phyloP scores from a whole-genome alignment of 1,139 yeast genomes.

The Diutina scorzettiae region DNA sequence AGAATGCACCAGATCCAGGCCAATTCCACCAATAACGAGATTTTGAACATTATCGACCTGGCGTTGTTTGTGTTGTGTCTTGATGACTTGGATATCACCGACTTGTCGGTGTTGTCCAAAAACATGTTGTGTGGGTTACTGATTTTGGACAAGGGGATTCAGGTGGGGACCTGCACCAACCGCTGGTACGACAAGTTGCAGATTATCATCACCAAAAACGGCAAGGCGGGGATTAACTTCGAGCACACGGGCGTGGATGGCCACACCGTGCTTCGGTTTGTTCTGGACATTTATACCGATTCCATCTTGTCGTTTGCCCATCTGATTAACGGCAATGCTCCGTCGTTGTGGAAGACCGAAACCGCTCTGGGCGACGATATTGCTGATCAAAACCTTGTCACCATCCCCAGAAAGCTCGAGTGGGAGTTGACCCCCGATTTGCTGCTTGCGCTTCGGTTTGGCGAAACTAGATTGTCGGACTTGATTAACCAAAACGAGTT shows the following conservation, averaged over 20 bases:
- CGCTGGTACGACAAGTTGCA: slow-evolving; percentile 93
- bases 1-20: slow-evolving; percentile 35
- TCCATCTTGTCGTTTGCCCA: slow-evolving; percentile 79
- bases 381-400: slow-evolving; percentile 26
- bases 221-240: slow-evolving; percentile 86
- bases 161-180: slow-evolving; percentile 88
- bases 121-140: slow-evolving; percentile 83
- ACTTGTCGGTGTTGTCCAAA: slow-evolving; percentile 58
- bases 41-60: slow-evolving; percentile 61
- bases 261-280: slow-evolving; percentile 81
- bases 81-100: slow-evolving; percentile 62
- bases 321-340: slow-evolving; percentile 70
- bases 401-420: slow-evolving; percentile 77
- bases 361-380: slow-evolving; percentile 8
- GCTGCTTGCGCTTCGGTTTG: slow-evolving; percentile 72
- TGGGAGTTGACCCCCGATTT: slow-evolving; percentile 77
- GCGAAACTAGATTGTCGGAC: slow-evolving; percentile 82
- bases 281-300: slow-evolving; percentile 84
- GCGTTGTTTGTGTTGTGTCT: slow-evolving; percentile 74
- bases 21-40: slow-evolving; percentile 48
- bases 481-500: slow-evolving; percentile 85
- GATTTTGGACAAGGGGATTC: slow-evolving; percentile 71
- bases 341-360: slow-evolving; percentile 51
- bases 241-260: slow-evolving; percentile 97
- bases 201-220: slow-evolving; percentile 79